phyloP scores from a whole-genome alignment of 768 basidiomycete genomes.

The Nidularia pulvinata region DNA sequence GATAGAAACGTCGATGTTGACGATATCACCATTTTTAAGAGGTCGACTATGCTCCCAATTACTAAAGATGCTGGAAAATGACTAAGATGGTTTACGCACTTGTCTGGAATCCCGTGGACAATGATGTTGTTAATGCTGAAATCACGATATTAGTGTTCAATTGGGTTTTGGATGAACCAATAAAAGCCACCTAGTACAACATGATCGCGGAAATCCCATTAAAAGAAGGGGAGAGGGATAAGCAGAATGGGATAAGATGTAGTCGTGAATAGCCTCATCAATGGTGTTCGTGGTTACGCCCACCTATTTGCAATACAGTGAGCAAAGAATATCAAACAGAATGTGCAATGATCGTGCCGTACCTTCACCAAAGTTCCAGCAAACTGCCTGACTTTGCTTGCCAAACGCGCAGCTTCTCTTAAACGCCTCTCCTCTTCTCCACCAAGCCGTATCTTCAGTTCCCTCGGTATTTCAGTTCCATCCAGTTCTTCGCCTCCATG shows the following conservation, averaged over 20 bases:
- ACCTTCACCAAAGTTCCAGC: slow-evolving; percentile 57
- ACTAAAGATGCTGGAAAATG: background rate
- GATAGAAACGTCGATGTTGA: slow-evolving; percentile 89
- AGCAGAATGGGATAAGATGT: slow-evolving; percentile 64
- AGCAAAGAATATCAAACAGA: background rate
- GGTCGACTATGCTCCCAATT: slow-evolving; percentile 54
- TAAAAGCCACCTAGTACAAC: slow-evolving; percentile 61
- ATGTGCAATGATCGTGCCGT: slow-evolving; percentile 5
- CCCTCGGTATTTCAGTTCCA: slow-evolving; percentile 3
- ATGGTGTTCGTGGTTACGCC: slow-evolving; percentile 76
- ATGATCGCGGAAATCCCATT: slow-evolving; percentile 71
- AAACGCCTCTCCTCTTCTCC: slow-evolving; percentile 50
- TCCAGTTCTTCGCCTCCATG: background rate
- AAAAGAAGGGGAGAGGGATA: slow-evolving; percentile 90
- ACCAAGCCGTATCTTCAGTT: slow-evolving; percentile 43
- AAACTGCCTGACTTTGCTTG: slow-evolving; percentile 54
- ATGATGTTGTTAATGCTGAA: slow-evolving; percentile 87
- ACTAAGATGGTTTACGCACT: slow-evolving; percentile 41
- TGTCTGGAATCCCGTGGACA: slow-evolving; percentile 89
- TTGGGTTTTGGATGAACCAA: slow-evolving; percentile 6
- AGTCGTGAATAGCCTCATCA: slow-evolving; percentile 72
- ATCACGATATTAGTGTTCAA: slow-evolving; percentile 44
- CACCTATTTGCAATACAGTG: slow-evolving; percentile 33
- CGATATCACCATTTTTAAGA: slow-evolving; percentile 80
- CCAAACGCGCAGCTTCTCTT: slow-evolving; percentile 54